These are phyloP conservation scores for Colletotrichum tanaceti DNA, from an alignment of 2,329 filamentous ascomycete species.

Conservation along the genomic window DNA sequence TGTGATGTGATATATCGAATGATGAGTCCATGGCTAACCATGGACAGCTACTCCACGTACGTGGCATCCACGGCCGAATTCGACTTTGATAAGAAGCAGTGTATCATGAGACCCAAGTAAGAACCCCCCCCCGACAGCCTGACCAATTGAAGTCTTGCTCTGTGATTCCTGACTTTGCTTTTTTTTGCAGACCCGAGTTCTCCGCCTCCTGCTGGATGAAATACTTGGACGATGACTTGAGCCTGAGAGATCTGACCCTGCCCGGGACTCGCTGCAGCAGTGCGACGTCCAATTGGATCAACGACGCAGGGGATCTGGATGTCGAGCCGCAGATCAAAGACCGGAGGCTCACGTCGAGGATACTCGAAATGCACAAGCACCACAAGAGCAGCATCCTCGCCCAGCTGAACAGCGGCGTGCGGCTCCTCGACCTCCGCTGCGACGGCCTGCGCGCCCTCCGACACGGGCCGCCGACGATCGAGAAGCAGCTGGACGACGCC, in stretches of 20 bases:
- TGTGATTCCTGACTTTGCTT: not conserved
- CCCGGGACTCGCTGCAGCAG: constrained; percentile 23
- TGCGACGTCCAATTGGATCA: constrained; percentile 6
- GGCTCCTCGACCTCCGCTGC: constrained; percentile 16
- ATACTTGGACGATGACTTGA: not conserved
- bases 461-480: constrained; percentile 2
- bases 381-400: constrained; percentile 5
- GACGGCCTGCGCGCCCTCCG: not conserved
- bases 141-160: no score
- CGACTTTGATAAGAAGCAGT: constrained; percentile 7
- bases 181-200: not conserved
- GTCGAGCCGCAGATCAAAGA: not conserved
- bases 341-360: not conserved
- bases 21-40: not conserved
- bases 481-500: not conserved
- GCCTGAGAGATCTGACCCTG: constrained; percentile 11
- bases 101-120: not conserved
- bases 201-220: constrained; percentile 21
- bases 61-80: not conserved
- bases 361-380: constrained; percentile 14
- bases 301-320: not conserved
- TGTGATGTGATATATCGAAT: not conserved
- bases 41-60: not conserved
- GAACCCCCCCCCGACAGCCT: not conserved
- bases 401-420: constrained; percentile 16